Evolutionary conservation across 305 asterid genomes (phyloP), one percentile per base, ranked within the genome.

Genomic region (Fraxinus platypoda): DNA sequence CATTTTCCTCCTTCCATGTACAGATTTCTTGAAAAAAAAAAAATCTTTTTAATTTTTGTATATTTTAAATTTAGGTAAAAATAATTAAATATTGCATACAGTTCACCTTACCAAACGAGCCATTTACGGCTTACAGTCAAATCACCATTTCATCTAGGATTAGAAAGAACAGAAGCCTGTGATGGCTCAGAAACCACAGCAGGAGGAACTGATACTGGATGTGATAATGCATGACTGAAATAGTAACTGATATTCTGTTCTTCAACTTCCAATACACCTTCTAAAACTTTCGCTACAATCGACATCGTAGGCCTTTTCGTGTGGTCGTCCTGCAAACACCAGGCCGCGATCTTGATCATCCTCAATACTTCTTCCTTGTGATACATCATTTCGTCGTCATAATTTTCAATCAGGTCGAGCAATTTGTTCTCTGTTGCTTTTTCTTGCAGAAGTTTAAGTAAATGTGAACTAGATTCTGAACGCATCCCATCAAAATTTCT

Each of bases 221-320:
- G 74, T 28, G 35, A 31, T 28, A 66, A 66, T 11, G 74, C 37
- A 66, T 66, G 74, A 66, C 8, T 66, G 74, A 66, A 66, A 28
- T 26, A 12, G 31, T 66, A 66, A 66, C n/a, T 66, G 34, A 66
- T 66, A 28, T 13, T 66, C 74, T 66, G 21, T 66, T 66, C 74
- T 2, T 87, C 89, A 34, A 77, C 83, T 35, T 81, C 82, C 70
- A 81, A 11, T 3, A 43, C 23, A 21, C 87, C 85, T 37, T 84
- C 83, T 46, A 84, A 41, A 13, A 79, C 85, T 80, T 78, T 77
- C 21, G 75, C 78, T 49, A 81, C 80, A 35, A 9, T 26, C 2
- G 87, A 77, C 85, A 84, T 81, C 4, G 85, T 73, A 26, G 87
- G 83, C 78, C 87, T 84, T 81, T 43, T 80, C 0, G 57, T 33